Percentiles rank a stretch among this genome's conserved stretches.
These are phyloP conservation scores for Acanthamoeba lenticulata DNA, from an alignment of 208 protist species.

Conservation along the genomic window DNA sequence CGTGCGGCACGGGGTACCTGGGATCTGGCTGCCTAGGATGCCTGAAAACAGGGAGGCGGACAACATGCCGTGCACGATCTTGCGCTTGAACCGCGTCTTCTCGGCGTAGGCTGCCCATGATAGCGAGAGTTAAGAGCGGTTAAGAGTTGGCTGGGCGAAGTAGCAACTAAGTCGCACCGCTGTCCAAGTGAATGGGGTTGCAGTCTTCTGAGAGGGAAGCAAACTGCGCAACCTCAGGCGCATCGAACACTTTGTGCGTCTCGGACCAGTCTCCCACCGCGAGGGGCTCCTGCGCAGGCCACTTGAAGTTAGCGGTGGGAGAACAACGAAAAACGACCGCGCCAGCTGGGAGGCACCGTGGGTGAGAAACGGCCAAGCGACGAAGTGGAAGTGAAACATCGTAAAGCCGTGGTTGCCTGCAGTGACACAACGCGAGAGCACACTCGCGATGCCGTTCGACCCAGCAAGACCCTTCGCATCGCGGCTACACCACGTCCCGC, in stretches of 20 bases:
- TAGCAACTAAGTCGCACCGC: not conserved
- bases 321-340: not conserved
- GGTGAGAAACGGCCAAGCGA: not conserved
- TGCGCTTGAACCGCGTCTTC: not conserved
- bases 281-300: not conserved
- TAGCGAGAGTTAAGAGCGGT: not conserved
- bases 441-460: no score
- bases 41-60: constrained; percentile 14
- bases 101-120: not conserved
- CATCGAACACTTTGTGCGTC: not conserved
- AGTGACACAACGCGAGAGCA: not conserved
- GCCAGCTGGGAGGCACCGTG: not conserved
- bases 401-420: not conserved
- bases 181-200: constrained; percentile 39
- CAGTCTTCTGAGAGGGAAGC: not conserved
- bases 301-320: not conserved
- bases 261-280: constrained; percentile 4
- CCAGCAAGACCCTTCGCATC: no score
- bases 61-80: constrained; percentile 37
- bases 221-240: not conserved
- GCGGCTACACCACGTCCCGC: no score
- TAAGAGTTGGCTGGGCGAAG: not conserved
- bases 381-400: not conserved
- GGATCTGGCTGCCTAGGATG: constrained; percentile 34
- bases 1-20: not conserved